Evolutionary conservation across 2,329 filamentous ascomycete genomes (phyloP).

Genomic region (Fusarium phyllophilum): DNA sequence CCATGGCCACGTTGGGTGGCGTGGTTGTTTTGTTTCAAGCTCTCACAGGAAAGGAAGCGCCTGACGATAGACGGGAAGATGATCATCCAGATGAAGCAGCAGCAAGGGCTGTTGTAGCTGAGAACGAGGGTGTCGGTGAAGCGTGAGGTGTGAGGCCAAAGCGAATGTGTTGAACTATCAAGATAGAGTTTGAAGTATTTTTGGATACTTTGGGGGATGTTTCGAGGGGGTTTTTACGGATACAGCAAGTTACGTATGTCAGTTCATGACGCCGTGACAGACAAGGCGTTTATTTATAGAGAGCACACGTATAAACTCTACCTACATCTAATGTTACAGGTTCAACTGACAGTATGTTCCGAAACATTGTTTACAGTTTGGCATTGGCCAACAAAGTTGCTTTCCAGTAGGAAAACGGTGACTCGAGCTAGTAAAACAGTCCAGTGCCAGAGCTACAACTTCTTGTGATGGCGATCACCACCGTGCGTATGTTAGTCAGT

Average conservation of each 20-base stretch:
- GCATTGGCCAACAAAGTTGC: background rate
- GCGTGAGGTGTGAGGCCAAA: conserved; percentile 6
- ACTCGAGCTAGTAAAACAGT: conserved; percentile 3
- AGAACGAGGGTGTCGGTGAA: conserved; percentile 49
- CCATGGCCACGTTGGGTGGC: conserved; percentile 56
- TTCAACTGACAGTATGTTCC: background rate
- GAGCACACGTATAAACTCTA: background rate
- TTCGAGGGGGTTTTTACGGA: background rate
- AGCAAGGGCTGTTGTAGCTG: conserved; percentile 39
- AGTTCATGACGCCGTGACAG: conserved; percentile 5
- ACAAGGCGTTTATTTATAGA: background rate
- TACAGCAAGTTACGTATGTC: background rate
- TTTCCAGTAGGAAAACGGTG: conserved; percentile 1
- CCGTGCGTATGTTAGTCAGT: background rate
- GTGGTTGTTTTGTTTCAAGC: conserved; percentile 60
- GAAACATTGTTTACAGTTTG: conserved; percentile 6
- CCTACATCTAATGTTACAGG: conserved; percentile 1
- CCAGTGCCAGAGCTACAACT: background rate
- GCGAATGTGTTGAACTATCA: conserved; percentile 5
- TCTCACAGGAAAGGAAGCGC: conserved; percentile 61
- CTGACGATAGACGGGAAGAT: conserved; percentile 60
- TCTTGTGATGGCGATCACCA: background rate
- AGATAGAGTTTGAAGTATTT: conserved; percentile 1
- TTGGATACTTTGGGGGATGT: background rate
- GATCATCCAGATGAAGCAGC: conserved; percentile 48